Conservation (phyloP, 2,329 filamentous ascomycete genomes). For the Teratosphaeriaceae sp. region DNA sequence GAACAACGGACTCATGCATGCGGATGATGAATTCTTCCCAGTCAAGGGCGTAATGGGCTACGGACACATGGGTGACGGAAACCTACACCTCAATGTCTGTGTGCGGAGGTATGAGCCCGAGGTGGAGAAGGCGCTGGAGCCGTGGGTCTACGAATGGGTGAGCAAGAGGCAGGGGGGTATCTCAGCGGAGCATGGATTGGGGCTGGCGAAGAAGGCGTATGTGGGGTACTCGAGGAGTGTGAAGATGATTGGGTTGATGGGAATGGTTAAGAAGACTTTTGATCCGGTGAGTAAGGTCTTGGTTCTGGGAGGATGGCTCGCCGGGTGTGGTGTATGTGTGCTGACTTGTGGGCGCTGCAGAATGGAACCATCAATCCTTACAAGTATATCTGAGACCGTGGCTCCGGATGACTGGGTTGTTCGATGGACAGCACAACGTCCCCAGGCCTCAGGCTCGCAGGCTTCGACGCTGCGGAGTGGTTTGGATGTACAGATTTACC, state of each 20-base stretch:
- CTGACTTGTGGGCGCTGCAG: conserved; percentile 41
- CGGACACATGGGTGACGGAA: conserved; percentile 96
- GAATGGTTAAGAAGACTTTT: conserved; percentile 87
- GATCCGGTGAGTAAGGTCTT: conserved; percentile 86
- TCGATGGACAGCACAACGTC: too few species aligned
- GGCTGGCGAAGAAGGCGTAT: conserved; percentile 90
- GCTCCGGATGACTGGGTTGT: too few species aligned
- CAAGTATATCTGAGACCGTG: conserved; percentile 80
- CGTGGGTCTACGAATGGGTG: conserved; percentile 98
- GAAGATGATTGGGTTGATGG: conserved; percentile 85
- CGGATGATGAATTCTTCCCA: conserved; percentile 65
- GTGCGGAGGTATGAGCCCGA: conserved; percentile 76
- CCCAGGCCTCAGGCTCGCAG: too few species aligned
- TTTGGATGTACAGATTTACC: too few species aligned
- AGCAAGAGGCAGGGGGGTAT: conserved; percentile 82
- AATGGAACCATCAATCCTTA: conserved; percentile 99
- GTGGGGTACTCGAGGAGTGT: conserved; percentile 88
- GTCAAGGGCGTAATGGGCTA: conserved; percentile 91
- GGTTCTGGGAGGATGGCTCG: not conserved
- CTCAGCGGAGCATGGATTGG: conserved; percentile 91
- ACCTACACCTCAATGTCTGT: conserved; percentile 87
- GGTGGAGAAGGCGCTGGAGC: conserved; percentile 83
- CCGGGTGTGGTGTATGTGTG: not conserved
- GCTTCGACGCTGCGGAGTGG: too few species aligned
- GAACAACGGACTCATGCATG: conserved; percentile 61